A percentile compares a stretch with the other conserved stretches of the same genome.
Evolutionary conservation across 345 rosid species (phyloP).

Genomic region (Pugionium dolabratum): DNA sequence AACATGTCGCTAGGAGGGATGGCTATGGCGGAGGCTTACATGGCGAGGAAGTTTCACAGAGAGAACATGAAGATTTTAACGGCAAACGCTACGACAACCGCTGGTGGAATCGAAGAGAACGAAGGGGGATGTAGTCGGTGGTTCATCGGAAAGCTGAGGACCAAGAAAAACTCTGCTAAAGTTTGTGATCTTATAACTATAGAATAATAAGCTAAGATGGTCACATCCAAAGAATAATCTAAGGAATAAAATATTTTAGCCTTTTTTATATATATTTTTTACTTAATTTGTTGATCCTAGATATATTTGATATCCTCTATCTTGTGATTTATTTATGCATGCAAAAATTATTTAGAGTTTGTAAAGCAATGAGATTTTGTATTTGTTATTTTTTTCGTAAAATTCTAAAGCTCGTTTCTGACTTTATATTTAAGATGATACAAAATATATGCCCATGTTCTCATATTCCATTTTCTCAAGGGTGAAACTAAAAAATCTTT

Average conservation of each 20-base stretch:
- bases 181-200: slow-evolving; percentile 36
- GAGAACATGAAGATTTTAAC: slow-evolving; percentile 30
- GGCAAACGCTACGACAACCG: slow-evolving; percentile 24
- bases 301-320: slow-evolving; percentile 3
- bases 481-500: neutral
- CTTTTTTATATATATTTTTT: neutral
- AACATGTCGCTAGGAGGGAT: slow-evolving; percentile 41
- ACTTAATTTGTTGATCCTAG: neutral
- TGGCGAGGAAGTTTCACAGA: slow-evolving; percentile 38
- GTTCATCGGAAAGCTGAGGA: slow-evolving; percentile 33
- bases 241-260: slow-evolving; percentile 18
- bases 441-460: neutral
- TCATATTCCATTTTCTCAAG: neutral
- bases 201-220: slow-evolving; percentile 27
- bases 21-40: slow-evolving; percentile 37
- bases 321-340: neutral
- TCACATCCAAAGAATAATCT: neutral
- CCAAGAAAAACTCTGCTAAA: slow-evolving; percentile 41
- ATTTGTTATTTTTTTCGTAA: too few species aligned
- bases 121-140: slow-evolving; percentile 31
- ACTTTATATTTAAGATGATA: neutral
- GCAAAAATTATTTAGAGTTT: neutral
- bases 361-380: neutral
- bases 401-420: neutral
- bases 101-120: slow-evolving; percentile 29